These are phyloP conservation scores for Nakazawaea peltata DNA, from an alignment of 805 yeast species.

Conservation along the genomic window DNA sequence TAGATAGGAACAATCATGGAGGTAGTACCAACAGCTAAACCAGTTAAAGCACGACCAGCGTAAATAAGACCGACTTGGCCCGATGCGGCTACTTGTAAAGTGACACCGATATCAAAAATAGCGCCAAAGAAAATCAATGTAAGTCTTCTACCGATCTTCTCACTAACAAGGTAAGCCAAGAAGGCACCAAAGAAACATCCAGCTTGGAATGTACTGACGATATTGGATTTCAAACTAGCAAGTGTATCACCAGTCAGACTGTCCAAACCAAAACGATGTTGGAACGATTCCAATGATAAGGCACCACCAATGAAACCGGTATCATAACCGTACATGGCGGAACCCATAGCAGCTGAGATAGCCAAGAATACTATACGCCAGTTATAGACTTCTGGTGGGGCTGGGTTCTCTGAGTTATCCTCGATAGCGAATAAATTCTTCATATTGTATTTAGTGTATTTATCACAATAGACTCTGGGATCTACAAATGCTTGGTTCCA, in stretches of 20 bases:
- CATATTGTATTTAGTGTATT: background rate
- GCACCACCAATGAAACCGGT: slow-evolving; percentile 50
- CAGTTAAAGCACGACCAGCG: slow-evolving; percentile 46
- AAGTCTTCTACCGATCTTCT: slow-evolving; percentile 28
- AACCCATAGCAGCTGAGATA: slow-evolving; percentile 38
- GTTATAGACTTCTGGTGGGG: slow-evolving; percentile 39
- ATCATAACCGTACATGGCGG: slow-evolving; percentile 46
- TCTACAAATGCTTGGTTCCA: background rate
- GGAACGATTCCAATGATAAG: slow-evolving; percentile 34
- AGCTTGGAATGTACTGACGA: slow-evolving; percentile 42
- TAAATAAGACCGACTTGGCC: slow-evolving; percentile 35
- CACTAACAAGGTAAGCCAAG: slow-evolving; percentile 33
- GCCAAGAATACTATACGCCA: slow-evolving; percentile 33
- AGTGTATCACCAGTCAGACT: slow-evolving; percentile 19
- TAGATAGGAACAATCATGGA: slow-evolving; percentile 42
- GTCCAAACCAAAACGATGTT: slow-evolving; percentile 33
- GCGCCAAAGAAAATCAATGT: slow-evolving; percentile 37
- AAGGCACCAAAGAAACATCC: slow-evolving; percentile 44
- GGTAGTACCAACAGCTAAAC: slow-evolving; percentile 45
- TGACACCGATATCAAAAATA: slow-evolving; percentile 15
- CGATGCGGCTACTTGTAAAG: slow-evolving; percentile 3
- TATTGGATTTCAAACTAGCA: slow-evolving; percentile 29
- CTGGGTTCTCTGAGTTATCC: slow-evolving; percentile 3
- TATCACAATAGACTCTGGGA: background rate
- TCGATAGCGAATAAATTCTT: slow-evolving; percentile 1